phyloP scores from a whole-genome alignment of 2,329 filamentous ascomycete species.

The Alternaria postmessia region DNA sequence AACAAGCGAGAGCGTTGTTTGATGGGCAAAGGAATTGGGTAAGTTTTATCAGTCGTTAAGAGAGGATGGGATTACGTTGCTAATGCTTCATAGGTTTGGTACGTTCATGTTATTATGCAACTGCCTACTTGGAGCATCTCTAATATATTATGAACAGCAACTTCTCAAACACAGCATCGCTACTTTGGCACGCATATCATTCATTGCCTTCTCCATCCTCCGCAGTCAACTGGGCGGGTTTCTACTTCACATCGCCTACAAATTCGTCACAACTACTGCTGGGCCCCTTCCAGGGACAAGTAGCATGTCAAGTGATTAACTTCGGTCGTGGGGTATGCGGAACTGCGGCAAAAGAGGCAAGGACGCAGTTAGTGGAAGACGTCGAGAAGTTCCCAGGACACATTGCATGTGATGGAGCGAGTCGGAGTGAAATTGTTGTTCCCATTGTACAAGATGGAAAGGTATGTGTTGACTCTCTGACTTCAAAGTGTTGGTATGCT shows the following conservation, averaged over 20 bases:
- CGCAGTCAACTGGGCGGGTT: constrained; percentile 82
- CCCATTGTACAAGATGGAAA: constrained; percentile 67
- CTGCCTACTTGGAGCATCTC: not conserved
- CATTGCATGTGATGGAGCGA: constrained; percentile 81
- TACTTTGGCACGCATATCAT: constrained; percentile 82
- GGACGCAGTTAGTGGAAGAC: constrained; percentile 72
- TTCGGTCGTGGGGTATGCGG: constrained; percentile 81
- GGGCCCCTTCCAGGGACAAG: constrained; percentile 78
- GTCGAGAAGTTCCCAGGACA: constrained; percentile 80
- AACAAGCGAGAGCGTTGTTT: constrained; percentile 74
- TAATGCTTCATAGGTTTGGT: constrained; percentile 12
- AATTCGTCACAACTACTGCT: constrained; percentile 68
- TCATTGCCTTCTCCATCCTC: constrained; percentile 72
- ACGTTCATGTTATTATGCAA: not conserved
- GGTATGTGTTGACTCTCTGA: constrained; percentile 44
- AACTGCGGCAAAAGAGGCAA: constrained; percentile 65
- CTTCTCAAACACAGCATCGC: constrained; percentile 75
- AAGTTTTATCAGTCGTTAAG: constrained; percentile 5
- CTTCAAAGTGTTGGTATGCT: constrained; percentile 18
- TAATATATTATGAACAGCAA: constrained; percentile 56
- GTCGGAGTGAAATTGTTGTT: constrained; percentile 82
- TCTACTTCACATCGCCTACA: constrained; percentile 49
- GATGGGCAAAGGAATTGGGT: constrained; percentile 83
- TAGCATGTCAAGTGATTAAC: constrained; percentile 78
- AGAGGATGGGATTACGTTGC: not conserved